Percentiles rank a stretch among this genome's conserved stretches.
phyloP scores from a whole-genome alignment of 2,329 filamentous ascomycete genomes.

The Dryadomyces quercivorus region DNA sequence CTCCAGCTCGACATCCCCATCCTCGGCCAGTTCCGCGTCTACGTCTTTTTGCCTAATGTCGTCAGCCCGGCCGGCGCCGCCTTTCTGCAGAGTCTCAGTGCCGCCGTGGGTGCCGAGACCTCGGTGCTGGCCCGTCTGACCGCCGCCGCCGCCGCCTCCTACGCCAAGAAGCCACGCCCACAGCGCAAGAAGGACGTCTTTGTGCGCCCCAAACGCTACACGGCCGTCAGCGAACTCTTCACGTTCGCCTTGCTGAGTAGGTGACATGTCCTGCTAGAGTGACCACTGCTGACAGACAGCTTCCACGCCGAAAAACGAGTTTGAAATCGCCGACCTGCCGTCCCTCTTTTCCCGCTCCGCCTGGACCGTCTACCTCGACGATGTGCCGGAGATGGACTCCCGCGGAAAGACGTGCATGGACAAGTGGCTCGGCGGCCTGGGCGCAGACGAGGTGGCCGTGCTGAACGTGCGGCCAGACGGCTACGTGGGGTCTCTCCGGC shows the following conservation, averaged over 20 bases:
- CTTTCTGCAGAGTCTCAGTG: conserved; percentile 50
- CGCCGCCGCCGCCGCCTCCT: conserved; percentile 45
- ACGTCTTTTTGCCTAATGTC: conserved; percentile 55
- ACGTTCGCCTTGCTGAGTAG: conserved; percentile 57
- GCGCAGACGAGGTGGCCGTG: conserved; percentile 44
- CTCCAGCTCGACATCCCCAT: conserved; percentile 67
- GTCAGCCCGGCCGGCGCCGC: conserved; percentile 26
- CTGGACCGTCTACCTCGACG: conserved; percentile 63
- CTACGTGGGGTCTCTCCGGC: conserved; percentile 52
- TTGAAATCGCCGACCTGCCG: conserved; percentile 56
- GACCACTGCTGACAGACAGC: conserved; percentile 27
- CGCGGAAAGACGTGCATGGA: conserved; percentile 42
- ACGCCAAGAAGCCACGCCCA: conserved; percentile 43
- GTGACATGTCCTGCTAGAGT: conserved; percentile 14
- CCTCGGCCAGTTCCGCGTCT: conserved; percentile 67
- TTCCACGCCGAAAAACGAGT: conserved; percentile 43
- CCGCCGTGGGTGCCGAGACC: conserved; percentile 32
- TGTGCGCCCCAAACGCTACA: conserved; percentile 57
- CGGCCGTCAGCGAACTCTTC: conserved; percentile 52
- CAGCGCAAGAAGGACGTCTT: conserved; percentile 51
- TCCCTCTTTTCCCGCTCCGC: conserved; percentile 46
- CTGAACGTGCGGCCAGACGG: conserved; percentile 61
- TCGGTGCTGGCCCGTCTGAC: conserved; percentile 48
- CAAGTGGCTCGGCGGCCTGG: conserved; percentile 55
- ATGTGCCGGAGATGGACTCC: conserved; percentile 42